Conservation (phyloP, 1,284 basidiomycete genomes). For the Cutaneotrichosporon cavernicola region DNA sequence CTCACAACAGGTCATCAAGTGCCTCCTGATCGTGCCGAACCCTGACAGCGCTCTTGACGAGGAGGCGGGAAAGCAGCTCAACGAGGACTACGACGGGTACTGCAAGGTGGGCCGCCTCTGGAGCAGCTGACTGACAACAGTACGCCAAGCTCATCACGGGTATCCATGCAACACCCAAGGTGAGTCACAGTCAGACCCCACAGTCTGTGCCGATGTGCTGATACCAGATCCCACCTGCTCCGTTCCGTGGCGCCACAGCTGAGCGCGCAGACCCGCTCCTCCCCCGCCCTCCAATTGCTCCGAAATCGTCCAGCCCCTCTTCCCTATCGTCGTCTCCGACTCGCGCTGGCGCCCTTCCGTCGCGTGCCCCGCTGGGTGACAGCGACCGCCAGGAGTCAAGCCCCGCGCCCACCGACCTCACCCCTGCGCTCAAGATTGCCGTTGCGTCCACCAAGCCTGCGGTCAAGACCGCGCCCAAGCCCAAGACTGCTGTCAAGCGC, state of each 20-base stretch:
- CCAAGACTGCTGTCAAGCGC: conserved; percentile 33
- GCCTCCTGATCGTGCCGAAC: conserved; percentile 92
- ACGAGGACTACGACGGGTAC: conserved; percentile 85
- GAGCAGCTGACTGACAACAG: conserved; percentile 5
- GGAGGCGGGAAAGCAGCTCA: conserved; percentile 83
- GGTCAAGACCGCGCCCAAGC: conserved; percentile 19
- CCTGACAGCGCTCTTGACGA: conserved; percentile 93
- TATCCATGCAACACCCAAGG: conserved; percentile 34
- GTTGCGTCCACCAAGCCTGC: conserved; percentile 25
- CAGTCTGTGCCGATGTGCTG: background rate
- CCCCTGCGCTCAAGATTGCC: conserved; percentile 15
- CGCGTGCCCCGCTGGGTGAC: conserved; percentile 32
- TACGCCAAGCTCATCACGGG: conserved; percentile 32
- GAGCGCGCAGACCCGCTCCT: conserved; percentile 14
- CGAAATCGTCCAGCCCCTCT: conserved; percentile 10
- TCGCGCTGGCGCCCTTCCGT: background rate
- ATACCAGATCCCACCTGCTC: conserved; percentile 22
- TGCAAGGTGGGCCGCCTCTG: conserved; percentile 56
- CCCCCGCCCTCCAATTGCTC: conserved; percentile 19
- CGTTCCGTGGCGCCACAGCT: conserved; percentile 21
- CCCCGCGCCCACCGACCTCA: conserved; percentile 22
- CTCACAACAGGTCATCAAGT: conserved; percentile 69
- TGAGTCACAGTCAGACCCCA: background rate
- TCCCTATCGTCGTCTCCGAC: conserved; percentile 6
- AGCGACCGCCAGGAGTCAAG: conserved; percentile 40